A percentile compares a stretch with the other conserved stretches of the same genome.
phyloP scores from a whole-genome alignment of 305 asterid genomes.

The Rubia peregrina region DNA sequence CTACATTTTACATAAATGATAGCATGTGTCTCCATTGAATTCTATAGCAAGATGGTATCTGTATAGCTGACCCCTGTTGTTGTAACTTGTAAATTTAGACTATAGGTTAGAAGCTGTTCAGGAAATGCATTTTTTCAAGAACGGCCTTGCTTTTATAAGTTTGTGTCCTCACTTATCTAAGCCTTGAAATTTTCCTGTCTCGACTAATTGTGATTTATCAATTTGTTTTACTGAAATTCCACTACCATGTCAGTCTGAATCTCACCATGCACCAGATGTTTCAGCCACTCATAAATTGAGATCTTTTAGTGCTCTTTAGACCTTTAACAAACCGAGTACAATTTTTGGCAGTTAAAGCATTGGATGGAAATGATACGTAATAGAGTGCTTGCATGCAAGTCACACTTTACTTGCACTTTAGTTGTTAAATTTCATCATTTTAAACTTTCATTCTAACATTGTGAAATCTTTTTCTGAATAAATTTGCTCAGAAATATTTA shows the following conservation, averaged over 20 bases:
- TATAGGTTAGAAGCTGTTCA: conserved; percentile 1
- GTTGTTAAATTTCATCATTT: not conserved
- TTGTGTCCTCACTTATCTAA: not conserved
- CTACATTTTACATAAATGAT: not conserved
- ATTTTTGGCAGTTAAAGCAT: not conserved
- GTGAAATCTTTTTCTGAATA: not conserved
- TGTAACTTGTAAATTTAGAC: not conserved
- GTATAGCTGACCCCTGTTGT: not conserved
- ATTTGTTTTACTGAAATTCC: not conserved
- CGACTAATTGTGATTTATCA: not conserved
- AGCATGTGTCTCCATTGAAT: not conserved
- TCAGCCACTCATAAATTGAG: not conserved
- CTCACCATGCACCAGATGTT: too few relatives aligned
- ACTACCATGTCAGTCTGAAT: not conserved
- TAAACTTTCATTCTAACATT: not conserved
- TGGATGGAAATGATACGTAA: not conserved
- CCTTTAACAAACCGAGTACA: not conserved
- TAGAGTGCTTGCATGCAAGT: not conserved
- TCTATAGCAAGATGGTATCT: not conserved
- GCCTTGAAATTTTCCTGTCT: not conserved
- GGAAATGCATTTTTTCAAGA: not conserved
- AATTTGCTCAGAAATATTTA: not conserved
- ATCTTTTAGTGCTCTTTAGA: not conserved
- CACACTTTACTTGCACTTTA: not conserved
- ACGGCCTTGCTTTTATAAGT: not conserved